Evolutionary conservation across 805 yeast genomes (phyloP).

Genomic region (Blastobotrys americana): DNA sequence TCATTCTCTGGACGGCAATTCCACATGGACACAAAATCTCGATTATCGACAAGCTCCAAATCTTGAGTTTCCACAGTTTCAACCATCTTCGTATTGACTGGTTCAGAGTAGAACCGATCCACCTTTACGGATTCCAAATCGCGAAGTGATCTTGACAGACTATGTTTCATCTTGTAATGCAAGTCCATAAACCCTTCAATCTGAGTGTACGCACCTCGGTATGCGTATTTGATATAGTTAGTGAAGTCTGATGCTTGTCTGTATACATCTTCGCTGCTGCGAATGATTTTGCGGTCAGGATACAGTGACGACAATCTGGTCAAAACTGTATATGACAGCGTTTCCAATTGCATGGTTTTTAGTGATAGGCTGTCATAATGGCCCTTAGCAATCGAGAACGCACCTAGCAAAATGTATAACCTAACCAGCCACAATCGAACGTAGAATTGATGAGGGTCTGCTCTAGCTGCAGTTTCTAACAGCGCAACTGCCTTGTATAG

Average conservation of each 20-base stretch:
- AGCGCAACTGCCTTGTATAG: slow-evolving; percentile 40
- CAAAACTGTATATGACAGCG: slow-evolving; percentile 44
- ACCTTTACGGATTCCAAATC: slow-evolving; percentile 26
- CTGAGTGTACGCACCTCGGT: slow-evolving; percentile 57
- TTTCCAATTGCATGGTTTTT: slow-evolving; percentile 71
- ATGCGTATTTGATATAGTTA: slow-evolving; percentile 44
- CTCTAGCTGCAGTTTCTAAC: slow-evolving; percentile 47
- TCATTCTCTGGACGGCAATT: slow-evolving; percentile 39
- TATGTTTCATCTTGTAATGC: slow-evolving; percentile 42
- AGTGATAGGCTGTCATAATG: slow-evolving; percentile 53
- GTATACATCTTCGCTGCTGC: slow-evolving; percentile 44
- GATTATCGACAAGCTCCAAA: slow-evolving; percentile 42
- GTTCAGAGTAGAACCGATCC: slow-evolving; percentile 13
- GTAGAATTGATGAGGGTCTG: slow-evolving; percentile 68
- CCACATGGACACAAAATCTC: slow-evolving; percentile 53
- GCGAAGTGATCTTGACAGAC: slow-evolving; percentile 35
- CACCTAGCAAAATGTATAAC: slow-evolving; percentile 53
- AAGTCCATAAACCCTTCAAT: slow-evolving; percentile 60
- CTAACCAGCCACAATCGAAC: slow-evolving; percentile 64
- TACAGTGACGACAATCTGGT: slow-evolving; percentile 41
- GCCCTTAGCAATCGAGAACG: slow-evolving; percentile 41
- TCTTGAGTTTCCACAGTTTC: slow-evolving; percentile 3
- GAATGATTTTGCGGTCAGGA: slow-evolving; percentile 38
- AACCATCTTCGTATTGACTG: slow-evolving; percentile 2
- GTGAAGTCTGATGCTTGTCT: slow-evolving; percentile 46